phyloP scores from a whole-genome alignment of 371 early-diverging fungal genomes.

The Rhizopus arrhizus region DNA sequence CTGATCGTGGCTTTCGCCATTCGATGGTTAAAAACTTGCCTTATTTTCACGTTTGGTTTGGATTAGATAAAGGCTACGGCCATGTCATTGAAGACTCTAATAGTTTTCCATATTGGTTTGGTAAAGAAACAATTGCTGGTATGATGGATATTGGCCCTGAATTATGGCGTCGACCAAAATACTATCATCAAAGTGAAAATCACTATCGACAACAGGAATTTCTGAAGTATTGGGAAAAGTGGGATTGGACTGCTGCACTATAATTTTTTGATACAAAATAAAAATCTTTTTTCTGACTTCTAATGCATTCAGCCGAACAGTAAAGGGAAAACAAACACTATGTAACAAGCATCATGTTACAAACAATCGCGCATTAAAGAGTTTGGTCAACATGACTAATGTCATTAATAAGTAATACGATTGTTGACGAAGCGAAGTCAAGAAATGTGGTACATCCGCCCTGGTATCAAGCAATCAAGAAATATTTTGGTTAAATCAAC shows the following conservation, averaged over 20 bases:
- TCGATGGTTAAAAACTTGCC: constrained; percentile 79
- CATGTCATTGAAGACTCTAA: constrained; percentile 93
- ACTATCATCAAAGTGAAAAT: constrained; percentile 59
- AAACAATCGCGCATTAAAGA: background rate
- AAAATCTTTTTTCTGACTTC: background rate
- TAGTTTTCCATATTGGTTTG: constrained; percentile 83
- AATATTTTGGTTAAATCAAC: no score
- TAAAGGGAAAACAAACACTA: background rate
- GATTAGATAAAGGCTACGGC: constrained; percentile 84
- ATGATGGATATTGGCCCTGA: constrained; percentile 80
- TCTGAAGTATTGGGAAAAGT: constrained; percentile 70
- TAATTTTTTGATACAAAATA: background rate
- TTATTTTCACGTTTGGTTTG: constrained; percentile 96
- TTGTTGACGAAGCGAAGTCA: no score
- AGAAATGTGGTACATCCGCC: no score
- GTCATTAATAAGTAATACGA: no score
- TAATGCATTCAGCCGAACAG: background rate
- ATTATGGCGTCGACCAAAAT: constrained; percentile 71
- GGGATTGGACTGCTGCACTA: constrained; percentile 82
- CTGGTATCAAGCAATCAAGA: no score
- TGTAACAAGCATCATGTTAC: background rate
- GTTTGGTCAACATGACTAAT: background rate
- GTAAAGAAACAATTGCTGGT: constrained; percentile 78
- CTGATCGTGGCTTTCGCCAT: constrained; percentile 69
- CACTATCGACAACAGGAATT: constrained; percentile 66